Evolutionary conservation across 2,329 filamentous ascomycete species (phyloP).

Genomic region (Dendrostoma leiphaemia): DNA sequence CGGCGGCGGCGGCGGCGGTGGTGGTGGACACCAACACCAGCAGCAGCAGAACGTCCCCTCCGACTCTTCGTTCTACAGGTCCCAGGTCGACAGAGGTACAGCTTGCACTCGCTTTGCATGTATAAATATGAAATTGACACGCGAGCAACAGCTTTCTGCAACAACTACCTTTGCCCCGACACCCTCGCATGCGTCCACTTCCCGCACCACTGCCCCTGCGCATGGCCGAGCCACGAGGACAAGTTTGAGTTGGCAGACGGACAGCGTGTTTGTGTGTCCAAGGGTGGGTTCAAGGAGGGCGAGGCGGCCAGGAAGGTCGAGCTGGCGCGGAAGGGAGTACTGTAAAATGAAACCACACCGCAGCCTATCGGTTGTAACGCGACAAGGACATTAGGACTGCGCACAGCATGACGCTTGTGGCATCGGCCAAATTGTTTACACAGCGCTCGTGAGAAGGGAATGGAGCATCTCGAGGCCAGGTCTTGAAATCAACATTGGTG

Average conservation of each 20-base stretch:
- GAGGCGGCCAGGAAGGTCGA: slow-evolving; percentile 76
- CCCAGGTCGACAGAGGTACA: slow-evolving; percentile 67
- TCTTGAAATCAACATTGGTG: too few species aligned
- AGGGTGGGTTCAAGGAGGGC: slow-evolving; percentile 69
- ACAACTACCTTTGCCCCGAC: slow-evolving; percentile 91
- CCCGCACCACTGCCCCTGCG: slow-evolving; percentile 94
- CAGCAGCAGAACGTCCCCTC: slow-evolving; percentile 78
- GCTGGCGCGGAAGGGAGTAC: slow-evolving; percentile 72
- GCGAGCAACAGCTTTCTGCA: slow-evolving; percentile 69
- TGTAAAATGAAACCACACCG: too few species aligned
- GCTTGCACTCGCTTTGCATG: too few species aligned
- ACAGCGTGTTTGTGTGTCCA: slow-evolving; percentile 70
- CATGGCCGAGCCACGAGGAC: slow-evolving; percentile 73
- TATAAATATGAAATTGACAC: too few species aligned
- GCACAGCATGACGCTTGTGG: too few species aligned
- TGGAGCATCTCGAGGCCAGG: too few species aligned
- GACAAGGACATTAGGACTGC: too few species aligned
- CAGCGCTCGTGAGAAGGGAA: too few species aligned
- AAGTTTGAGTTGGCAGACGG: slow-evolving; percentile 75
- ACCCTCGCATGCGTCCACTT: slow-evolving; percentile 95
- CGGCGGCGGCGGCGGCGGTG: slow-evolving; percentile 44
- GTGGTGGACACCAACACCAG: slow-evolving; percentile 46
- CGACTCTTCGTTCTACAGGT: slow-evolving; percentile 77
- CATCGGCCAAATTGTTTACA: too few species aligned
- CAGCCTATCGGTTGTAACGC: too few species aligned